Conservation (phyloP, 768 basidiomycete genomes). For the Rhodotorula paludigena region DNA sequence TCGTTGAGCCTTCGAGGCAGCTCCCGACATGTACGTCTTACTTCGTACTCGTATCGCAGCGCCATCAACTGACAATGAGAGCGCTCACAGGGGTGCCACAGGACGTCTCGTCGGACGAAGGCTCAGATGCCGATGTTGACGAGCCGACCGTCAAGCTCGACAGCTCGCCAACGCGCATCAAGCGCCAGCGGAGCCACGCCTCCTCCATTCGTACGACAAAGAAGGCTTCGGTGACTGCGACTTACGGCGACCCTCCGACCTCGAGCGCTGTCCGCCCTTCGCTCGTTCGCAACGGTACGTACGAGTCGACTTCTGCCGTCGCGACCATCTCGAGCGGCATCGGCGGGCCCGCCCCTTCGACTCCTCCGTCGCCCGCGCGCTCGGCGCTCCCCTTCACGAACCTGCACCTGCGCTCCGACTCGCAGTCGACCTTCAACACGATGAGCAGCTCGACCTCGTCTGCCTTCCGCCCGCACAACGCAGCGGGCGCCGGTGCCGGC, state of each 20-base stretch:
- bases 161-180: conserved; percentile 2
- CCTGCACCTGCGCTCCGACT: conserved; percentile 8
- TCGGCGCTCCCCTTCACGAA: conserved; percentile 10
- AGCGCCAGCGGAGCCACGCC: neutral
- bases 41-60: too few relatives aligned
- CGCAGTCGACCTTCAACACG: conserved; percentile 5
- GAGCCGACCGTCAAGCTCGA: conserved; percentile 34
- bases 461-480: neutral
- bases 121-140: conserved; percentile 15
- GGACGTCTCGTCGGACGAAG: conserved; percentile 5
- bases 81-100: conserved; percentile 10
- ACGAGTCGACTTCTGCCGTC: neutral
- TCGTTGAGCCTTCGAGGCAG: conserved; percentile 17
- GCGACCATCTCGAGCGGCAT: neutral
- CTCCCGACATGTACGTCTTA: conserved; percentile 25
- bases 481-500: neutral
- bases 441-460: neutral
- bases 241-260: neutral
- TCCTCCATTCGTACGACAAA: neutral
- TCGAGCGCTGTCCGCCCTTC: neutral
- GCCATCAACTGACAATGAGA: neutral
- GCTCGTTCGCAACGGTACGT: neutral
- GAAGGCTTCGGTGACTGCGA: neutral
- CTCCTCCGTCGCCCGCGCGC: neutral
- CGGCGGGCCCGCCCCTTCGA: neutral